A percentile compares a stretch with the other conserved stretches of the same genome.
These are phyloP conservation scores for Talaromyces rugulosus DNA, from an alignment of 2,329 filamentous ascomycete genomes.

Conservation along the genomic window DNA sequence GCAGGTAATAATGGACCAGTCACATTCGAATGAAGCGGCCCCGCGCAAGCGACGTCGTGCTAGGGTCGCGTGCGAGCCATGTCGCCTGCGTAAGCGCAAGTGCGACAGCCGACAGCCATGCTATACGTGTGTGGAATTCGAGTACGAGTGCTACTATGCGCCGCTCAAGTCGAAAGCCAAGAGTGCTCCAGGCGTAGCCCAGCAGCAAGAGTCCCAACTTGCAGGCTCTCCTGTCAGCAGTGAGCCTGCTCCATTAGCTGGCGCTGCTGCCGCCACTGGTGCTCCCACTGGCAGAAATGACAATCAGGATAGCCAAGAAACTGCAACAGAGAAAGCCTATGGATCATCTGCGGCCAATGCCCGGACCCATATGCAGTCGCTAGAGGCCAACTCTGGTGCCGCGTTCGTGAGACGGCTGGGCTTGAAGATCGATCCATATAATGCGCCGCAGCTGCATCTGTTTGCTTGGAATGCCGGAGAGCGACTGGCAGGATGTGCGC, in stretches of 20 bases:
- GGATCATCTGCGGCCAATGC: constrained; percentile 16
- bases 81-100: constrained; percentile 54
- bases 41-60: constrained; percentile 33
- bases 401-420: constrained; percentile 53
- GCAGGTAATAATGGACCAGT: neutral
- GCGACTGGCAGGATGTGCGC: constrained; percentile 8
- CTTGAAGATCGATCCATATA: constrained; percentile 50
- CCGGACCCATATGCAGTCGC: constrained; percentile 30
- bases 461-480: constrained; percentile 54
- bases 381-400: constrained; percentile 56
- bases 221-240: neutral
- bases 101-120: constrained; percentile 54
- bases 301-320: neutral
- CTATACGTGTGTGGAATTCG: constrained; percentile 50
- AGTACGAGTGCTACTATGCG: constrained; percentile 50
- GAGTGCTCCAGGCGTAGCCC: neutral
- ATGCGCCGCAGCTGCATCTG: constrained; percentile 50
- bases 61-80: constrained; percentile 47
- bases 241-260: neutral
- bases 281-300: neutral
- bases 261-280: neutral
- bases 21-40: neutral
- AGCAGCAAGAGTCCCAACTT: neutral
- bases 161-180: neutral
- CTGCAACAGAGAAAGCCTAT: constrained; percentile 23